Base-by-base conservation (phyloP, 768 basidiomycete species). In the Mrakia frigida region DNA sequence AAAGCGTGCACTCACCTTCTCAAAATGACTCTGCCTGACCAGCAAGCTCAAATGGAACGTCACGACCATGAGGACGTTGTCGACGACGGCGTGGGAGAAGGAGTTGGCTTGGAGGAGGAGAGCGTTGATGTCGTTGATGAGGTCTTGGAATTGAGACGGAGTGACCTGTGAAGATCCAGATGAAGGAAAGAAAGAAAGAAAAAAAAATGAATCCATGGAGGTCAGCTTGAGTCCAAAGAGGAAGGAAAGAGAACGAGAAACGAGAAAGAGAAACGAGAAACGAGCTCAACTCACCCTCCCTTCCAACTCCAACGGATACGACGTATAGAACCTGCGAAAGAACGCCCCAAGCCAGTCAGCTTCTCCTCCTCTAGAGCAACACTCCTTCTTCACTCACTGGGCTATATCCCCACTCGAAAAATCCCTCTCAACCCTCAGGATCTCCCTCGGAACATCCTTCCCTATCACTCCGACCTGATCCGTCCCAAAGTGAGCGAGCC, bases 221-320 rank as follows among this genome's bases (percentile, higher is more conserved):
- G 31, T 43, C 6, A 41, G 31, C 53, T 21, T 6, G 71, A 60
- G 13, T 31, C 74, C 23, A 50, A 25, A 28, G 25, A 1, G 59
- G 9, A 67, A 31, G 11, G 13, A 28, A 52, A 25, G 28, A 33
- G 23, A 21, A 31, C 23, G 41, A 77, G 60, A 50, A 41, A 65
- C 31, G n/a, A 59, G 56, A 78, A 67, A 28, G 21, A 4, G 65
- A 56, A 70, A 33, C 53, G 39, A 37, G 14, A n/a, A n/a, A 3
- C n/a, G 28, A 77, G 21, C 13, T 31, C 43, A 60, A 85, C 92
- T 81, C 80, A 96, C 94, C 83, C 97, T 87, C 65, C 93, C 93
- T 80, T 98, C 95, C 7, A 99, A 86, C 83, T 99, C 97, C 59
- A 95, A 84, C 1, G 93, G 94, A 83, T 91, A 99, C 79, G 90